Evolutionary conservation across 306 rosid species (phyloP), one percentile per base, ranked within the genome.

Genomic region (Fragaria ananassa): DNA sequence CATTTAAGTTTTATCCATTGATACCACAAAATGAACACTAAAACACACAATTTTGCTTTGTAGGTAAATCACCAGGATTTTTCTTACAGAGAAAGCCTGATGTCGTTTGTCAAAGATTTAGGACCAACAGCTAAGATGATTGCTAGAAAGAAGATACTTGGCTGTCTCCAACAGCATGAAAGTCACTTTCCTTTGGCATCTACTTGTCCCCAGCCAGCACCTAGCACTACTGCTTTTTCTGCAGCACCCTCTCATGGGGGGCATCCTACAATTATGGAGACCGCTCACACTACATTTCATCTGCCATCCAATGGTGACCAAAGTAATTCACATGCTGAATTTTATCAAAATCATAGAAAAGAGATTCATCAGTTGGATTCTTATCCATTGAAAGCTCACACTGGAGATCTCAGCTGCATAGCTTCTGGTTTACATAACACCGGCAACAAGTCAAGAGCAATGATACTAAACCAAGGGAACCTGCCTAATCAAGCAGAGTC

Each of bases 81-180:
- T 61, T 70, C 85, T 2, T 88, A 88, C 78, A 82, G 39, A 72
- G 89, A 91, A 56, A 91, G 93, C 83, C 84, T 91, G 80, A 85
- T 82, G 89, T 6, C 78, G 60, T 88, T 85, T 75, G 85, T 53
- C 44, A 85, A 82, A 75, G 91, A 78, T 81, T 81, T 91, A 77
- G 91, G 93, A 81, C 84, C 82, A 29, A 64, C 21, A 60, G 93
- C 85, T 39, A 84, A 85, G 84, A 77, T 68, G 44, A 76, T 87
- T 60, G 89, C 83, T 8, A 78, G 68, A 79, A 83, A 61, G 81
- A 88, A 85, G 72, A 45, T 85, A 77, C 84, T 76, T 58, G 89
- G 81, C 58, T 78, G 51, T 51, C 53, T 17, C 53, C 46, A 71
- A 19, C 14, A 15, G 41, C 78, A 56, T 67, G 29, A 67, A 17